Evolutionary conservation across 192 early-diverging fungal genomes (phyloP).

Genomic region (Backusella morwellensis): DNA sequence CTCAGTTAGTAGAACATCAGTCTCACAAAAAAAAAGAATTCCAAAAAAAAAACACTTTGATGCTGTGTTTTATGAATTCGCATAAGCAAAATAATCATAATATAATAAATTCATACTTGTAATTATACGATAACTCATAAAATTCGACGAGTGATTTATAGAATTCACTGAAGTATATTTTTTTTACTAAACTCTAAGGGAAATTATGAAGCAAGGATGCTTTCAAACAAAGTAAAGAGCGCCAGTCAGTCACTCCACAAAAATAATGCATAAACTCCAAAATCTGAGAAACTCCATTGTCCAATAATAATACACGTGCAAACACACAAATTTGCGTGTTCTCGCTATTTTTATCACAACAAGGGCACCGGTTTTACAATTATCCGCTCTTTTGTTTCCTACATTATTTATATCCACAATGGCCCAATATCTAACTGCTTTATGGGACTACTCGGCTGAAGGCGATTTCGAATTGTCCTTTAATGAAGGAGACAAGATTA

Average conservation of each 20-base stretch:
- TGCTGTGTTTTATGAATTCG: too few species aligned
- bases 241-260: neutral
- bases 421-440: conserved; percentile 30
- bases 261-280: neutral
- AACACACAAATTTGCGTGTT: neutral
- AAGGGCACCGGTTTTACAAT: neutral
- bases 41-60: too few species aligned
- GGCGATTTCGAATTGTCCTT: conserved; percentile 37
- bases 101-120: too few species aligned
- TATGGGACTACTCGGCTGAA: conserved; percentile 38
- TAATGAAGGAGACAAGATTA: conserved; percentile 34
- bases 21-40: too few species aligned
- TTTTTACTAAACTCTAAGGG: too few species aligned
- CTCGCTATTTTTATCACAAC: neutral
- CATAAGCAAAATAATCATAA: too few species aligned
- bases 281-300: neutral
- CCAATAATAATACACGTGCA: neutral
- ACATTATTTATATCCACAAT: conserved; percentile 7
- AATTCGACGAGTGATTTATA: too few species aligned
- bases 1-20: too few species aligned
- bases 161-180: too few species aligned
- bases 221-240: too few species aligned
- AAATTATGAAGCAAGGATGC: too few species aligned
- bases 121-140: too few species aligned
- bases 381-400: neutral